Base-by-base conservation (phyloP, 2,329 filamentous ascomycete genomes). In the Escovopsis sp. region DNA sequence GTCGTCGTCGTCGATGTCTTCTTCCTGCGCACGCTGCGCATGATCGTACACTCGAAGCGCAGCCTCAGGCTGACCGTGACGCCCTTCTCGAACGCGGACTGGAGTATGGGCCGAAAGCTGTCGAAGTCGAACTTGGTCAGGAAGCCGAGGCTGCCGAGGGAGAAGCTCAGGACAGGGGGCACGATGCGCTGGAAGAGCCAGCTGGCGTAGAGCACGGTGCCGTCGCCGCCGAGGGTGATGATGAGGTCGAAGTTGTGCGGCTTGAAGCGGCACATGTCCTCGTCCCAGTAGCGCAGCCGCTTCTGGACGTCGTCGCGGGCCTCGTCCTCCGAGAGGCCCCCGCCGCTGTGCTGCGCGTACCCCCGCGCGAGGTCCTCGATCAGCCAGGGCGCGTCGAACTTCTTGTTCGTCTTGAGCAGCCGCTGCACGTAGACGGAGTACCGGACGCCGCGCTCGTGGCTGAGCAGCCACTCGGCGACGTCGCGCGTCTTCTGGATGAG, bases 181-280 rank as follows among this genome's bases (percentile, higher is more conserved):
- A 96, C 88, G 32, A 96, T 81, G 29, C 83, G 76, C 60, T 98
- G 90, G 54, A 98, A 98, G 1, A 98, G 66, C 87, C 88, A 96
- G 51, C 85, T 93, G 4, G 88, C 83, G 52, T 94, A 96, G 10
- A 98, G 65, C 6, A 98, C 88, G 0, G 90, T 98, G n/a, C 90
- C 90, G 52, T 98, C 90, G 11, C 90, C 90, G 33, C 86, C 87
- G 3, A 94, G 70, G 0, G 88, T 92, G 32, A 98, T 74, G 35
- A 92, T 78, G 50, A 98, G 92, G 57, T 98, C 90, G 52, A 96
- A 94, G 0, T 75, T 79, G 47, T 94, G 85, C 4, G 88, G 88
- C 39, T 77, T 70, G 28, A 74, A 67, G 33, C 70, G 69, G 46
- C 86, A 93, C 50, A 94, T 76, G 36, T 78, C 68, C 40, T 81